Conservation (phyloP, 2,329 filamentous ascomycete genomes). For the Verticillium longisporum region DNA sequence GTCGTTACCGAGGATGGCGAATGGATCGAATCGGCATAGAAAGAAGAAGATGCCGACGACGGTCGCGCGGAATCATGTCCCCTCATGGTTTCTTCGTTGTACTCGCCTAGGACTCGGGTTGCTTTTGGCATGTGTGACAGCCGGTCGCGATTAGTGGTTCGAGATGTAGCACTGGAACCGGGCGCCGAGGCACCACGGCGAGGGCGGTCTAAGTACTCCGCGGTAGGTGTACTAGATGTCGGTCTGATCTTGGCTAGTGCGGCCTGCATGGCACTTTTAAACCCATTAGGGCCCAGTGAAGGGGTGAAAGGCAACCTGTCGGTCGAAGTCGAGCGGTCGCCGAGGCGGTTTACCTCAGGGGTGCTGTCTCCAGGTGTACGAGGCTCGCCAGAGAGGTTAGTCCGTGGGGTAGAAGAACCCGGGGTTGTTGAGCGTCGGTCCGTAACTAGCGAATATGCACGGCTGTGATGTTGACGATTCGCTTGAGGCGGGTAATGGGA, state of each 20-base stretch:
- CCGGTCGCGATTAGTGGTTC: constrained; percentile 10
- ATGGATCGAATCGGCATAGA: constrained; percentile 26
- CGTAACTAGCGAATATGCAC: background rate
- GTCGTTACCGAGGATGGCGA: constrained; percentile 28
- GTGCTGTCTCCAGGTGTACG: background rate
- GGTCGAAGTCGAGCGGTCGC: background rate
- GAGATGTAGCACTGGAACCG: constrained; percentile 4
- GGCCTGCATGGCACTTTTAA: constrained; percentile 27
- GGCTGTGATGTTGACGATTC: constrained; percentile 6
- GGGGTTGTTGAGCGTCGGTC: background rate
- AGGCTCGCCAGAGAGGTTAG: background rate
- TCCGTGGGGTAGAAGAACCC: background rate
- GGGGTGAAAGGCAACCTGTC: background rate
- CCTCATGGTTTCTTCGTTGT: constrained; percentile 4
- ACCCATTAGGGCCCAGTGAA: constrained; percentile 10
- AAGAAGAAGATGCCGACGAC: constrained; percentile 16
- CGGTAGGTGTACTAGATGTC: constrained; percentile 9
- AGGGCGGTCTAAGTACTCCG: constrained; percentile 6
- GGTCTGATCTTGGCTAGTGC: constrained; percentile 18
- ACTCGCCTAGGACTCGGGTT: background rate
- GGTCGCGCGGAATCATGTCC: constrained; percentile 5
- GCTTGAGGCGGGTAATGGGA: constrained; percentile 11
- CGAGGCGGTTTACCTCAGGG: too few relatives aligned
- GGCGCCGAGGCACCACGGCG: constrained; percentile 3
- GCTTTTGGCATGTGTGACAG: constrained; percentile 1